Base-by-base conservation (phyloP, 108 stramenopile species). In the Cyclotella kingstonii region DNA sequence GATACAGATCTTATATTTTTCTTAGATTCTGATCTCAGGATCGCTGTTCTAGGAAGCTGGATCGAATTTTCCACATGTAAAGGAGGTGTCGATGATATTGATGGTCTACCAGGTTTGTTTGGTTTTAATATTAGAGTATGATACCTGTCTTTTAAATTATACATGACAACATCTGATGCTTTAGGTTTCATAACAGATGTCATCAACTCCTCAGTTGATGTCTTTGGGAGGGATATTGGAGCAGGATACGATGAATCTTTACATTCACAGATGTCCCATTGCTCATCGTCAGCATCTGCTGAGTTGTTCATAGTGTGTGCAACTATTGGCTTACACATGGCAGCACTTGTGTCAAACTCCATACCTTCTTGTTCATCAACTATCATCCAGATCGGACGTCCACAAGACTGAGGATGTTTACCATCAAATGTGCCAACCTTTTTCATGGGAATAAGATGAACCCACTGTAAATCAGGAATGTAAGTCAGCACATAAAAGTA, bases 381-480 rank as follows among this genome's bases (percentile, higher is more conserved):
- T 29, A 94, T 66, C 64, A 80, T 79, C 78, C 83, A 94, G 43
- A 80, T 85, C 2, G 93, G 73, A 26, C 89, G 68, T 18, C 93
- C 93, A 8, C 66, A 18, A 5, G 77, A 59, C 41, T 81, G 67
- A 17, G 83, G 79, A 26, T 82, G 63, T 11, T 88, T 81, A 8
- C 63, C 49, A 36, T 82, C 84, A 61, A 84, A 91, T 5, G 60
- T 41, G 6, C 93, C 93, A 40, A 70, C 82, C 47, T 73, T 71
- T 44, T 63, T 63, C 83, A 95, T 83, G 18, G 93, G 93, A 12
- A 85, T 89, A 17, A 95, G 64, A 53, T 90, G 90, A 43, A 87
- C 88, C 90, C 90, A 95, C 41, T 83, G 78, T 18, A 95, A 57
- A 67, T 95, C 93, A 4, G 89, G 90, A 43, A 95, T 88, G 60